phyloP scores from a whole-genome alignment of 352 stramenopile genomes.

The Pythium monospermum region DNA sequence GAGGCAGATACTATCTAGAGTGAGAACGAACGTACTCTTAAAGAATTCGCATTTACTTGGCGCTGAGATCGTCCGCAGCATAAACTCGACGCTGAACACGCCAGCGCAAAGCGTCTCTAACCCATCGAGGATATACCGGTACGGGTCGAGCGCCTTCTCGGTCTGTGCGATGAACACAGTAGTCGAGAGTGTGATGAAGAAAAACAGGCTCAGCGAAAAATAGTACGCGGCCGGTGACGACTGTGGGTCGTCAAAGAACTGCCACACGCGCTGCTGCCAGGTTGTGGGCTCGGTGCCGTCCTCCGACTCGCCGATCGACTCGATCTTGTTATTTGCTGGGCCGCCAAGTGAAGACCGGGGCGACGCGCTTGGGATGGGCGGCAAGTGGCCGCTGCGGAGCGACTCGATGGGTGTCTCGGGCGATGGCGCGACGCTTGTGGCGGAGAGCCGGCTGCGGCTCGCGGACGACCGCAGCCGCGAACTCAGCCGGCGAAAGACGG shows the following conservation, averaged over 20 bases:
- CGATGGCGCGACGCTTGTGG: slow-evolving; percentile 24
- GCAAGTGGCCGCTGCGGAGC: not conserved
- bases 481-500: slow-evolving; percentile 12
- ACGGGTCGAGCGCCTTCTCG: slow-evolving; percentile 34
- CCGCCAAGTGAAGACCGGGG: not conserved
- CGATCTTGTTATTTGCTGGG: not conserved
- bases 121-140: slow-evolving; percentile 26
- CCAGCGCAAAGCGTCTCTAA: slow-evolving; percentile 46
- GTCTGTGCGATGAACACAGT: slow-evolving; percentile 68
- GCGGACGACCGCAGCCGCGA: slow-evolving; percentile 10
- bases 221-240: slow-evolving; percentile 57
- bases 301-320: slow-evolving; percentile 1
- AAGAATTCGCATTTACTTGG: slow-evolving; percentile 49
- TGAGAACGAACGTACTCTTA: slow-evolving; percentile 23
- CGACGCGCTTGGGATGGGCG: slow-evolving; percentile 4
- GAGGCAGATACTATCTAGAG: not conserved
- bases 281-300: slow-evolving; percentile 1
- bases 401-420: slow-evolving; percentile 8
- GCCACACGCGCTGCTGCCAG: slow-evolving; percentile 30
- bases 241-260: slow-evolving; percentile 68
- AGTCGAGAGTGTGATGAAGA: slow-evolving; percentile 61
- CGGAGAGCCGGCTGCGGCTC: slow-evolving; percentile 5
- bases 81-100: slow-evolving; percentile 63
- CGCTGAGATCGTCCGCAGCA: slow-evolving; percentile 38
- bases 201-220: slow-evolving; percentile 53